Conservation (phyloP, 1,284 basidiomycete species). For the Schizophyllum commune region DNA sequence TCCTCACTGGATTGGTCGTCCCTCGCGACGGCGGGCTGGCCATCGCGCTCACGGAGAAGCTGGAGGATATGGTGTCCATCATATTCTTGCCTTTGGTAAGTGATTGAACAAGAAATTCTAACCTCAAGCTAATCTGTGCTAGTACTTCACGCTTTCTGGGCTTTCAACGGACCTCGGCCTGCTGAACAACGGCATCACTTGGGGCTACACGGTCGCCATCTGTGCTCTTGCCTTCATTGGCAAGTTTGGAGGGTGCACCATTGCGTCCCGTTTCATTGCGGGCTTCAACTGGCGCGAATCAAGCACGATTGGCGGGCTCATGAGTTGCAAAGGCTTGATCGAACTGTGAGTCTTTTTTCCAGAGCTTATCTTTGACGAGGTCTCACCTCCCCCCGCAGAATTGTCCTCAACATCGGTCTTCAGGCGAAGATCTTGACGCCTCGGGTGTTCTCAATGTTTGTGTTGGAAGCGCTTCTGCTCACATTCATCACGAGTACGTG, state of each 20-base stretch:
- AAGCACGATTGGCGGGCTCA: conserved; percentile 81
- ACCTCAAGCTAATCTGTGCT: neutral
- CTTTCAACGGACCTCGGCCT: conserved; percentile 86
- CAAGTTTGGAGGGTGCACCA: conserved; percentile 73
- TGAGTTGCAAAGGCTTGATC: conserved; percentile 89
- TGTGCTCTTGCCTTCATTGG: conserved; percentile 75
- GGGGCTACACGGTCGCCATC: conserved; percentile 86
- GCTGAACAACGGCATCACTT: conserved; percentile 78
- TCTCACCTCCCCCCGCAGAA: conserved; percentile 87
- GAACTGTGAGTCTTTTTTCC: neutral
- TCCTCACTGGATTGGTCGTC: conserved; percentile 86
- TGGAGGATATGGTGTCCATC: conserved; percentile 78
- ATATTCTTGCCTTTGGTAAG: conserved; percentile 75
- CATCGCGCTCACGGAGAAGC: conserved; percentile 70
- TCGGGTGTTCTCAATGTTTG: conserved; percentile 84
- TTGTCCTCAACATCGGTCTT: conserved; percentile 93
- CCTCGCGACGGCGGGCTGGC: conserved; percentile 85
- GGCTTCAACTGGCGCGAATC: conserved; percentile 80
- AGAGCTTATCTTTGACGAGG: conserved; percentile 25
- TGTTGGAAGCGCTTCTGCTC: conserved; percentile 78
- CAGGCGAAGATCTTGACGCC: conserved; percentile 74
- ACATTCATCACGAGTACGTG: conserved; percentile 72
- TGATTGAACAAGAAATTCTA: conserved; percentile 34
- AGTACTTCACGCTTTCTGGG: conserved; percentile 87
- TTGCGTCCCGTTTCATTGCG: conserved; percentile 55